These are phyloP conservation scores for Breynia disticha DNA, from an alignment of 441 rosid species.

Conservation along the genomic window DNA sequence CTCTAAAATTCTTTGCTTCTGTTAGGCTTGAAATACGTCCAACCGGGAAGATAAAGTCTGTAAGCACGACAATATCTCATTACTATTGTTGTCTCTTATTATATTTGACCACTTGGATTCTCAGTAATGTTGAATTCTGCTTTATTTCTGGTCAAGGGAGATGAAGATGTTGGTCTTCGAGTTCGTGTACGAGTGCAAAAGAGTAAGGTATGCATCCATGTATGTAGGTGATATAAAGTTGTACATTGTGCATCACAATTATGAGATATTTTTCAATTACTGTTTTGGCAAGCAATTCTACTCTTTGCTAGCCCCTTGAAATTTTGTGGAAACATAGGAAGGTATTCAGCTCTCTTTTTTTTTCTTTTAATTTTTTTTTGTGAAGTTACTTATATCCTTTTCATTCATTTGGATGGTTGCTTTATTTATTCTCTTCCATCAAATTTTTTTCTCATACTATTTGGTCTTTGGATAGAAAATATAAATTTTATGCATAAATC, in stretches of 20 bases:
- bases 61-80: constrained; percentile 27
- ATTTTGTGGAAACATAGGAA: background rate
- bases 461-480: background rate
- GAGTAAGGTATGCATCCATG: constrained; percentile 62
- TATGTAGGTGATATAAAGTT: constrained; percentile 7
- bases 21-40: constrained; percentile 89
- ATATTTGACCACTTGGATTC: constrained; percentile 1
- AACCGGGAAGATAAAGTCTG: constrained; percentile 95
- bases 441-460: too few species aligned
- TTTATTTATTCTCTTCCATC: too few species aligned
- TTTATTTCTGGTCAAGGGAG: constrained; percentile 63
- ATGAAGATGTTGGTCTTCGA: constrained; percentile 85
- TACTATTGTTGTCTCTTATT: background rate
- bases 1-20: constrained; percentile 86
- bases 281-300: background rate
- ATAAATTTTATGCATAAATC: too few species aligned
- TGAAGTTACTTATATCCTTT: background rate
- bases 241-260: background rate
- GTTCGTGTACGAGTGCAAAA: constrained; percentile 94
- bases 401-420: background rate
- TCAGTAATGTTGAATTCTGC: constrained; percentile 1
- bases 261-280: background rate
- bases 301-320: background rate
- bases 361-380: too few species aligned
- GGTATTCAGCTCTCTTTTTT: background rate